Conservation (phyloP, 1,139 yeast species). For the Protomyces arabidopsidicola region DNA sequence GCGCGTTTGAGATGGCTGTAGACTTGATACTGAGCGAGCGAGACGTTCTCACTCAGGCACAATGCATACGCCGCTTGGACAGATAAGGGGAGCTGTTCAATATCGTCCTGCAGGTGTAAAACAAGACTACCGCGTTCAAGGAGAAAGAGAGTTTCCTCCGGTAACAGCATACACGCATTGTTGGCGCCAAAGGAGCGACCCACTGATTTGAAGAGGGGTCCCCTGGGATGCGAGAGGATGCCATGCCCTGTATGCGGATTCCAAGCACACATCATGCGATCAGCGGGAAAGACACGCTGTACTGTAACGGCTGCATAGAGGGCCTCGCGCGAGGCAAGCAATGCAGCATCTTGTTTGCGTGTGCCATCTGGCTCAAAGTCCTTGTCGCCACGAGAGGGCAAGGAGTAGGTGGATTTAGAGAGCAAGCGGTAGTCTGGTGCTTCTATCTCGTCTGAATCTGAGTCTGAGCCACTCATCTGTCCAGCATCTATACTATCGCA, state of each 20-base stretch:
- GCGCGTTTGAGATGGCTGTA: slow-evolving; percentile 71
- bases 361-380: slow-evolving; percentile 86
- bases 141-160: slow-evolving; percentile 69
- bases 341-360: slow-evolving; percentile 49
- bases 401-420: slow-evolving; percentile 42
- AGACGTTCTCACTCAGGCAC: slow-evolving; percentile 44
- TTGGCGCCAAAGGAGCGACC: slow-evolving; percentile 52
- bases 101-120: slow-evolving; percentile 44
- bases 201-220: slow-evolving; percentile 68
- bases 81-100: slow-evolving; percentile 48
- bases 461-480: neutral
- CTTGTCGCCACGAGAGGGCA: slow-evolving; percentile 75
- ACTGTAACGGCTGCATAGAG: slow-evolving; percentile 67
- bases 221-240: slow-evolving; percentile 49
- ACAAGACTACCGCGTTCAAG: slow-evolving; percentile 78
- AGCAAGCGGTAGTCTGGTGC: slow-evolving; percentile 19
- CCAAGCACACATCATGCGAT: slow-evolving; percentile 32
- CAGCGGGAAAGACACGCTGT: slow-evolving; percentile 56
- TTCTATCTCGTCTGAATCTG: slow-evolving; percentile 2
- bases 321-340: slow-evolving; percentile 56
- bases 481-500: neutral
- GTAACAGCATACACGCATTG: slow-evolving; percentile 43
- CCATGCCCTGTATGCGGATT: slow-evolving; percentile 28
- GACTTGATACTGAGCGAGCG: slow-evolving; percentile 54
- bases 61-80: slow-evolving; percentile 63